phyloP scores from a whole-genome alignment of 2,329 filamentous ascomycete genomes.

The Curvularia sp. region DNA sequence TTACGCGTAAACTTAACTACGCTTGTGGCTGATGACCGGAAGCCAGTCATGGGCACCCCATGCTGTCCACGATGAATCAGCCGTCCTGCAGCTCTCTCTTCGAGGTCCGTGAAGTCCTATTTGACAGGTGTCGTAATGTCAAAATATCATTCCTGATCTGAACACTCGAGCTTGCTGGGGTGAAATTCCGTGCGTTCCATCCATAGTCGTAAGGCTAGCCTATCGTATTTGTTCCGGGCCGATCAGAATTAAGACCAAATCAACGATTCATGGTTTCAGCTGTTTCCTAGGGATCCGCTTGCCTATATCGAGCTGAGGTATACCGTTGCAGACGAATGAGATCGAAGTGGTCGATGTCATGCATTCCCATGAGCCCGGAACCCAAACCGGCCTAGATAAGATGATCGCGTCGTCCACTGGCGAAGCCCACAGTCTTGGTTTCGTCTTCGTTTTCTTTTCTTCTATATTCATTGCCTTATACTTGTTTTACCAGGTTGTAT shows the following conservation, averaged over 20 bases:
- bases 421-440: neutral
- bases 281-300: neutral
- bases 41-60: neutral
- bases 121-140: neutral
- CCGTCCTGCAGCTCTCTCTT: neutral
- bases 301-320: neutral
- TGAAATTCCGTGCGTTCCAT: no score
- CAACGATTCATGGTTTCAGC: neutral
- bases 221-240: neutral
- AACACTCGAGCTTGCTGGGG: neutral
- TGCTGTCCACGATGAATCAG: neutral
- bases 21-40: neutral
- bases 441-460: neutral
- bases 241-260: neutral
- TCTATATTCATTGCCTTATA: neutral
- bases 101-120: no score
- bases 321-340: neutral
- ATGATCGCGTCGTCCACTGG: neutral
- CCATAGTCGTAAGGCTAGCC: neutral
- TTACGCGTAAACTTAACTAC: neutral
- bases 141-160: neutral
- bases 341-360: neutral
- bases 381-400: neutral
- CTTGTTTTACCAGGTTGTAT: neutral
- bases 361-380: constrained; percentile 1